A percentile compares a stretch with the other conserved stretches of the same genome.
Conservation (phyloP, 2,329 filamentous ascomycete species). For the Apiospora kogelbergensis region DNA sequence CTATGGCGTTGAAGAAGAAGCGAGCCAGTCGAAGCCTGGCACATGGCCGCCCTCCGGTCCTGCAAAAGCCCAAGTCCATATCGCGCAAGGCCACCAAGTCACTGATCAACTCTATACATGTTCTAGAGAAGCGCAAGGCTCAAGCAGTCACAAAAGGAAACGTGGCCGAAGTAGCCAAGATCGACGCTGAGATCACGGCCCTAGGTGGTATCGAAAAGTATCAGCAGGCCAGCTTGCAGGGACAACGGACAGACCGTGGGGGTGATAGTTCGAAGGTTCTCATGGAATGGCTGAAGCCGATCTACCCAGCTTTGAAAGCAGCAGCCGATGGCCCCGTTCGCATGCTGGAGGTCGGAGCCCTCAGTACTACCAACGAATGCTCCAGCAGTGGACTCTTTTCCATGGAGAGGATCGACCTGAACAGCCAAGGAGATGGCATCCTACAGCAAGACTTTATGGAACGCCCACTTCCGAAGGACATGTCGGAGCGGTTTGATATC, state of each 20-base stretch:
- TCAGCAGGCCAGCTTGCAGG: constrained; percentile 67
- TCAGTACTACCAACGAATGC: constrained; percentile 83
- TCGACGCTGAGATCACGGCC: constrained; percentile 54
- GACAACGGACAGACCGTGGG: constrained; percentile 64
- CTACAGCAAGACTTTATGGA: constrained; percentile 93
- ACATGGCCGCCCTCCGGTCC: constrained; percentile 56
- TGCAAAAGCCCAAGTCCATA: constrained; percentile 54
- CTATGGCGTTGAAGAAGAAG: constrained; percentile 49
- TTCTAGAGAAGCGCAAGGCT: constrained; percentile 60
- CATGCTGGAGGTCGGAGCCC: constrained; percentile 85
- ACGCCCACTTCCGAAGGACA: constrained; percentile 66
- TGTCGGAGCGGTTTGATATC: constrained; percentile 74
- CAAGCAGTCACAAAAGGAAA: constrained; percentile 59
- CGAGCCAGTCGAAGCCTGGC: constrained; percentile 46
- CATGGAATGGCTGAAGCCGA: constrained; percentile 59
- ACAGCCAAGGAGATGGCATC: constrained; percentile 81
- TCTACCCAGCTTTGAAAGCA: constrained; percentile 25
- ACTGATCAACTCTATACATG: constrained; percentile 66
- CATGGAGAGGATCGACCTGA: constrained; percentile 83
- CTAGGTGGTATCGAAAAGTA: constrained; percentile 64
- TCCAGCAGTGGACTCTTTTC: constrained; percentile 70
- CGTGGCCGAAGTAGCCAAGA: constrained; percentile 40
- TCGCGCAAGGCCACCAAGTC: constrained; percentile 64
- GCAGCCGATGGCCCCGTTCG: constrained; percentile 40
- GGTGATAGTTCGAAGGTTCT: constrained; percentile 66